Percentiles rank a stretch among this genome's conserved stretches.
Evolutionary conservation across 352 stramenopile genomes (phyloP).

Genomic region (Pythium guiyangense): DNA sequence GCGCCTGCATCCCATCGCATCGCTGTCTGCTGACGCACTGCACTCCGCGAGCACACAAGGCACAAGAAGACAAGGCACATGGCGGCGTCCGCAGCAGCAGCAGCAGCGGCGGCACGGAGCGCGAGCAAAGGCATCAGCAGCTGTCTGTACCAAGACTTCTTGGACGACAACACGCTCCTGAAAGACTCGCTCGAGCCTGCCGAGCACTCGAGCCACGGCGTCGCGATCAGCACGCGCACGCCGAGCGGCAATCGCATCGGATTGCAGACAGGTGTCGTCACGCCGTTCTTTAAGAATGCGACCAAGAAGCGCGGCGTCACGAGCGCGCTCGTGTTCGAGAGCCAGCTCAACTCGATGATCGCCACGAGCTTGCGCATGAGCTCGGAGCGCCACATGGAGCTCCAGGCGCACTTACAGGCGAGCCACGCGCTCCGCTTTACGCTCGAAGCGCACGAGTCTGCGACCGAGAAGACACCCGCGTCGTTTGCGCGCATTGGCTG

Average conservation of each 20-base stretch:
- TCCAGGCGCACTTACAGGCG: slow-evolving; percentile 62
- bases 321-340: slow-evolving; percentile 59
- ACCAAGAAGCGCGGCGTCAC: slow-evolving; percentile 68
- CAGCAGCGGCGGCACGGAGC: slow-evolving; percentile 15
- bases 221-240: slow-evolving; percentile 48
- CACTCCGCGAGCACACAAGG: too few species aligned
- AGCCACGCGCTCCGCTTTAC: slow-evolving; percentile 57
- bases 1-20: too few species aligned
- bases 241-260: slow-evolving; percentile 46
- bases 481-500: slow-evolving; percentile 72
- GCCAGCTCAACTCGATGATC: slow-evolving; percentile 62
- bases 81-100: slow-evolving; percentile 2
- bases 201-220: slow-evolving; percentile 45
- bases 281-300: slow-evolving; percentile 67
- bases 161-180: slow-evolving; percentile 44
- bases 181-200: slow-evolving; percentile 32
- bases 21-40: too few species aligned
- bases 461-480: slow-evolving; percentile 56
- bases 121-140: slow-evolving; percentile 38
- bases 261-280: slow-evolving; percentile 50
- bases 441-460: slow-evolving; percentile 65
- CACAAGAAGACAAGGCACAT: not conserved
- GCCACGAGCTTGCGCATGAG: slow-evolving; percentile 57
- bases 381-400: slow-evolving; percentile 58
- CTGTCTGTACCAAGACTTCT: slow-evolving; percentile 65